A percentile compares a stretch with the other conserved stretches of the same genome.
Evolutionary conservation across 306 rosid species (phyloP).

Genomic region (Fragaria ananassa): DNA sequence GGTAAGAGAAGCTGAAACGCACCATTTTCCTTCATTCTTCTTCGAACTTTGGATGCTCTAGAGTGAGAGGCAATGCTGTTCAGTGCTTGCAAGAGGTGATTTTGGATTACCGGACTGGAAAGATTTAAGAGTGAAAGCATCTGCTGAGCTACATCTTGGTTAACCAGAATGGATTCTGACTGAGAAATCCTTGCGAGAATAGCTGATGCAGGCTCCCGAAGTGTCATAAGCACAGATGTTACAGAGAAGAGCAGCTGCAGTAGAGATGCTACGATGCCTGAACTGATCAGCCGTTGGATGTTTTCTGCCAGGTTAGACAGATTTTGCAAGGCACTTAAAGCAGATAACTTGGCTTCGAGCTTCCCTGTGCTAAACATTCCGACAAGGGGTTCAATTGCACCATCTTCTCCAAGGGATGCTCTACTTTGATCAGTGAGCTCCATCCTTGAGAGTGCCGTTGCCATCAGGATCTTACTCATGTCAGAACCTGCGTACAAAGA

Average conservation of each 20-base stretch:
- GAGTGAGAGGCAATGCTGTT: conserved; percentile 68
- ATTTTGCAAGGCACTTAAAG: conserved; percentile 79
- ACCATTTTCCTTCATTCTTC: conserved; percentile 70
- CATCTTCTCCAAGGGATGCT: conserved; percentile 71
- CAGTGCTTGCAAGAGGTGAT: conserved; percentile 73
- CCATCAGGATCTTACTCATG: conserved; percentile 92
- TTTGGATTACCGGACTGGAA: conserved; percentile 72
- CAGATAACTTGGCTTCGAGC: conserved; percentile 83
- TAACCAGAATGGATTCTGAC: conserved; percentile 61
- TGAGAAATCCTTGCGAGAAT: conserved; percentile 82
- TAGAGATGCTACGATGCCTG: conserved; percentile 59
- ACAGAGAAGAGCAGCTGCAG: conserved; percentile 93
- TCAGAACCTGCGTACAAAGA: conserved; percentile 62
- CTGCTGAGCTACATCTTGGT: conserved; percentile 66
- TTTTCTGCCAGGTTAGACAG: conserved; percentile 62
- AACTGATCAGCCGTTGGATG: conserved; percentile 51
- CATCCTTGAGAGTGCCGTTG: conserved; percentile 79
- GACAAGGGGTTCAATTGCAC: conserved; percentile 74
- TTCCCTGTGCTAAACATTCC: conserved; percentile 67
- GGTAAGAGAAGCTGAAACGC: conserved; percentile 81
- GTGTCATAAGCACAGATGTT: conserved; percentile 86
- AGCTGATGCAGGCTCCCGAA: conserved; percentile 83
- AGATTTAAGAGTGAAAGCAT: conserved; percentile 86
- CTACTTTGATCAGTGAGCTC: conserved; percentile 77
- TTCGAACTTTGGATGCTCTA: conserved; percentile 54